Percentiles rank a stretch among this genome's conserved stretches.
Conservation (phyloP, 768 basidiomycete species). For the Russula virescens region DNA sequence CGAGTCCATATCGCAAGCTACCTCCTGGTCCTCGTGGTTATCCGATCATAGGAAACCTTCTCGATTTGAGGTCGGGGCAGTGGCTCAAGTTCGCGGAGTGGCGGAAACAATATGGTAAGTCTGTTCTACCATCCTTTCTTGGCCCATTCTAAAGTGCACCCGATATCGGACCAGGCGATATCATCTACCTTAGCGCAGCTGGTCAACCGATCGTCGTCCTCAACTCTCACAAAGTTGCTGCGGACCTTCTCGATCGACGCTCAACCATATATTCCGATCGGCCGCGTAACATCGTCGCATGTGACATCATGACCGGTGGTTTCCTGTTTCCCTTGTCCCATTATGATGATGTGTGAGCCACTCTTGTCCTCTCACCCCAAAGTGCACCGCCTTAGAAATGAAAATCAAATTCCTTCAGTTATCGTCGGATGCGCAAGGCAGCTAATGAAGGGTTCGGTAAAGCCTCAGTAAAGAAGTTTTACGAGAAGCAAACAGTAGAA, state of each 20-base stretch:
- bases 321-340: neutral
- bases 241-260: neutral
- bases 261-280: neutral
- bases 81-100: neutral
- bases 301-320: neutral
- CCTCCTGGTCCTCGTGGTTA: conserved; percentile 2
- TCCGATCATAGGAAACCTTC: neutral
- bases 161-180: neutral
- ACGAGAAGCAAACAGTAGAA: neutral
- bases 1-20: neutral
- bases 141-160: neutral
- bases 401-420: neutral
- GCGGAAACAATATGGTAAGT: neutral
- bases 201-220: neutral
- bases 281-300: neutral
- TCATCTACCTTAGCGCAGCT: neutral
- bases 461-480: neutral
- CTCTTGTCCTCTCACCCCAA: too few relatives aligned
- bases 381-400: too few relatives aligned
- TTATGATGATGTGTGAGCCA: neutral
- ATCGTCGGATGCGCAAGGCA: conserved; percentile 1
- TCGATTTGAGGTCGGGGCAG: neutral
- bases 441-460: neutral
- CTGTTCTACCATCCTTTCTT: neutral
- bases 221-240: neutral